phyloP scores from a whole-genome alignment of 352 stramenopile species.

The Phytopythium aichiense region DNA sequence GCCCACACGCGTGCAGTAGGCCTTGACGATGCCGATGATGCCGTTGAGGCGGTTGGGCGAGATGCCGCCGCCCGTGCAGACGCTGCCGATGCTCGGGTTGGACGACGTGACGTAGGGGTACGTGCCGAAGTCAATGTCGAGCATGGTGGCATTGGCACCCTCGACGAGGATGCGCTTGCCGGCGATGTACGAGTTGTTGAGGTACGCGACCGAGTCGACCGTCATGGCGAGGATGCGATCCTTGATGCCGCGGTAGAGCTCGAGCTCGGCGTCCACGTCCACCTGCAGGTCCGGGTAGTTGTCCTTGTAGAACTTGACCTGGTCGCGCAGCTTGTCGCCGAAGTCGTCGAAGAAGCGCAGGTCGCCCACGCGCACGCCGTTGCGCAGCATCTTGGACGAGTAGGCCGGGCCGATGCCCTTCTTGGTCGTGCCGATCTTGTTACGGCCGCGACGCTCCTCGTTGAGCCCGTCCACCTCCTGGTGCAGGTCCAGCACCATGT shows the following conservation, averaged over 20 bases:
- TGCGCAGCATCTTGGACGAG: constrained; percentile 97
- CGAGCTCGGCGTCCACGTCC: constrained; percentile 85
- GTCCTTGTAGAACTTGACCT: constrained; percentile 91
- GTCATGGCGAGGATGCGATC: constrained; percentile 87
- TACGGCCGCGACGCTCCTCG: constrained; percentile 82
- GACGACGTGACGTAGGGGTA: constrained; percentile 99
- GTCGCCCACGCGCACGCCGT: constrained; percentile 96
- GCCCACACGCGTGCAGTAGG: constrained; percentile 98
- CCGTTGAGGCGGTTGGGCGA: constrained; percentile 89
- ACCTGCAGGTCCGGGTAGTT: constrained; percentile 81
- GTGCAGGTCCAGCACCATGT: constrained; percentile 99
- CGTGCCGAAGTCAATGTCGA: constrained; percentile 99
- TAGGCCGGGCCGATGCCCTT: constrained; percentile 99
- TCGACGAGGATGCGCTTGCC: constrained; percentile 98
- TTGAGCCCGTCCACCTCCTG: constrained; percentile 90
- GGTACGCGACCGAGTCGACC: constrained; percentile 95
- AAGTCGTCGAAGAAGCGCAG: constrained; percentile 90
- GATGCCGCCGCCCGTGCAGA: constrained; percentile 96
- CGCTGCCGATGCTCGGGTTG: constrained; percentile 96
- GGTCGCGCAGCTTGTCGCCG: constrained; percentile 86
- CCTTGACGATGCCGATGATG: constrained; percentile 99
- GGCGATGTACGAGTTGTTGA: constrained; percentile 94
- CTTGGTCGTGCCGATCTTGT: constrained; percentile 99
- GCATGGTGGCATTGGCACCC: constrained; percentile 99
- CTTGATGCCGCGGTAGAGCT: constrained; percentile 76